Evolutionary conservation across 2,329 filamentous ascomycete genomes (phyloP).

Genomic region (Pseudodiploospora longispora): DNA sequence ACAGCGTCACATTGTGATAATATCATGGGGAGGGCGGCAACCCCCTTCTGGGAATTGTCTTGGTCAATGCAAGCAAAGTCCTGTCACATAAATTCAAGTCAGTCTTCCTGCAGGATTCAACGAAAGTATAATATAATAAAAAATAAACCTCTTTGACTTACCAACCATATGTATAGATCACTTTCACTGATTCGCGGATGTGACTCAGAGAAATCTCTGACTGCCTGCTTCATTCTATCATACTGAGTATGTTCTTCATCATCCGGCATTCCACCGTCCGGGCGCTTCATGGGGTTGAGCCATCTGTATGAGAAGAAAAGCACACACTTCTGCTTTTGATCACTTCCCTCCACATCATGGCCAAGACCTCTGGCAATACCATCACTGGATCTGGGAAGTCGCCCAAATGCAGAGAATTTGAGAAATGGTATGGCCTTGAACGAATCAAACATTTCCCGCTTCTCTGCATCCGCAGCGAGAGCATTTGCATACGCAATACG

Average conservation of each 20-base stretch:
- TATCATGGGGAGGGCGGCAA: slow-evolving; percentile 26
- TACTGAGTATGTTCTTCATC: slow-evolving; percentile 24
- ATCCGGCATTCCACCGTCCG: slow-evolving; percentile 15
- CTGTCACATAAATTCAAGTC: slow-evolving; percentile 10
- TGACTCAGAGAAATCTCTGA: slow-evolving; percentile 18
- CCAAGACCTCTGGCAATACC: slow-evolving; percentile 9
- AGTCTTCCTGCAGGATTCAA: neutral
- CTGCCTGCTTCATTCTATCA: slow-evolving; percentile 20
- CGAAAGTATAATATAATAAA: too few species aligned
- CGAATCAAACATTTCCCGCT: slow-evolving; percentile 17
- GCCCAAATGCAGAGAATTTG: slow-evolving; percentile 17
- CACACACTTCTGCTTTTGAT: slow-evolving; percentile 9
- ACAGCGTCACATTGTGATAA: slow-evolving; percentile 31
- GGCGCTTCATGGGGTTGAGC: slow-evolving; percentile 13
- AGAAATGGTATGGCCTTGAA: slow-evolving; percentile 21
- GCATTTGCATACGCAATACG: slow-evolving; percentile 16
- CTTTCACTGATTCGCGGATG: slow-evolving; percentile 15
- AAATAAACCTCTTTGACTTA: slow-evolving; percentile 6
- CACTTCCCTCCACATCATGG: slow-evolving; percentile 6
- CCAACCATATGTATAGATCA: slow-evolving; percentile 21
- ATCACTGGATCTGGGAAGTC: slow-evolving; percentile 19
- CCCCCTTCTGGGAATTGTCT: slow-evolving; percentile 21
- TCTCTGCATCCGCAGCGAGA: slow-evolving; percentile 15
- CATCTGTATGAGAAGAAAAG: slow-evolving; percentile 30
- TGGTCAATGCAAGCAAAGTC: slow-evolving; percentile 32